Conservation (phyloP, 257 asterid species). For the Salvia hispanica region DNA sequence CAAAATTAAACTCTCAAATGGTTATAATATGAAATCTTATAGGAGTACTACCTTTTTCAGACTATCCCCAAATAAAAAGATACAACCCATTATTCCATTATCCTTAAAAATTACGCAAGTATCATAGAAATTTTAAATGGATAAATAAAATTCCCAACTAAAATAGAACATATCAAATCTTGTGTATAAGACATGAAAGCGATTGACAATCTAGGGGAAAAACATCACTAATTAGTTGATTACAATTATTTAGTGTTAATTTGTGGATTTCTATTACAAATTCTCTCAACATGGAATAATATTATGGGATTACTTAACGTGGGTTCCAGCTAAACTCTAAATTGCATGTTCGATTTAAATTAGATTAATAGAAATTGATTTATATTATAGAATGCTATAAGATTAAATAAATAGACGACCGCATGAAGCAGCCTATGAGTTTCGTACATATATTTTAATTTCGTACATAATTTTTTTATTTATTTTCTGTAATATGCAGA, state of each 20-base stretch:
- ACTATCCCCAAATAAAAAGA: background rate
- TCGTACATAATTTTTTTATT: background rate
- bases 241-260: background rate
- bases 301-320: background rate
- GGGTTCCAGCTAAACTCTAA: slow-evolving; percentile 36
- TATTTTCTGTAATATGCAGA: background rate
- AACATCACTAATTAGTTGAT: background rate
- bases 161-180: slow-evolving; percentile 19
- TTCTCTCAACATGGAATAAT: slow-evolving; percentile 18
- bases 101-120: background rate
- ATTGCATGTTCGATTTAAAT: background rate
- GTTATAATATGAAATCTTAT: too few relatives aligned
- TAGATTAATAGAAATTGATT: background rate
- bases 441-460: slow-evolving; percentile 12
- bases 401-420: slow-evolving; percentile 1
- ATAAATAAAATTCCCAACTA: slow-evolving; percentile 19
- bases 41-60: too few relatives aligned
- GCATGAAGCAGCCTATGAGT: slow-evolving; percentile 28
- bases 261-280: background rate
- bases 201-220: slow-evolving; percentile 26
- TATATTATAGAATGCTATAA: background rate
- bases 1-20: too few relatives aligned
- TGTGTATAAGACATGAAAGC: slow-evolving; percentile 28
- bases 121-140: background rate
- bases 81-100: background rate